Evolutionary conservation across 2,329 filamentous ascomycete genomes (phyloP), one percentile per base, ranked within the genome.

Genomic region (Colletotrichum melonis): DNA sequence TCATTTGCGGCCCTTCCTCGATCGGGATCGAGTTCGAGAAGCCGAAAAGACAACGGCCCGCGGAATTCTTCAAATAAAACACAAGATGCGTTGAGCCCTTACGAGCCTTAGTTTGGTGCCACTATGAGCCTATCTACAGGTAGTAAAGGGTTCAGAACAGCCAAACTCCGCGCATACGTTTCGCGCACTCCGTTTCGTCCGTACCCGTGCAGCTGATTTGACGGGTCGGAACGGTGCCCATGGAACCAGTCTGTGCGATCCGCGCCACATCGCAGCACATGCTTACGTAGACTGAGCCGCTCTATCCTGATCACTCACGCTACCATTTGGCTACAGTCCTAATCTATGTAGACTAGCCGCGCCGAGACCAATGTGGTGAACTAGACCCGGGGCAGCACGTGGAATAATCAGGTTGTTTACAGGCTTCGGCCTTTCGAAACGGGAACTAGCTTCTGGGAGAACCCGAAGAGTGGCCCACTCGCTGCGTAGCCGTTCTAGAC

Each of bases 371-470:
- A n/a, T 12, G 16, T 9, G 49, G 7, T 14, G 3, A 63, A 38
- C 38, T 64, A 63, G 54, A 9, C 54, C 28, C 24, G 38, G 30
- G 56, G 66, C 56, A 30, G 56, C 69, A 72, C 65, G 65, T 72
- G 69, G 69, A 30, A 26, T 4, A n/a, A n/a, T 5, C n/a, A 59
- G 3, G 2, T 67, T 35, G 32, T 22, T 38, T 11, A 28, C 24
- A 46, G 22, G 7, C 12, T 19, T 63, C 30, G 55, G 24, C 4
- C 26, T 22, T n/a, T 22, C 54, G 19, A 22, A 63, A 69, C 59
- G 59, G 65, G 30, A 59, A 52, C 54, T 69, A 69, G 30, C 19
- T 19, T 5, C 14, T 35, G 6, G 14, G 26, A 63, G 24, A 14
- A 24, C 19, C 42, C 32, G 7, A 28, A 28, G 9, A 11, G 16